These are phyloP conservation scores for Vickermania ingenoplastis DNA, from an alignment of 208 protist genomes.

Conservation along the genomic window DNA sequence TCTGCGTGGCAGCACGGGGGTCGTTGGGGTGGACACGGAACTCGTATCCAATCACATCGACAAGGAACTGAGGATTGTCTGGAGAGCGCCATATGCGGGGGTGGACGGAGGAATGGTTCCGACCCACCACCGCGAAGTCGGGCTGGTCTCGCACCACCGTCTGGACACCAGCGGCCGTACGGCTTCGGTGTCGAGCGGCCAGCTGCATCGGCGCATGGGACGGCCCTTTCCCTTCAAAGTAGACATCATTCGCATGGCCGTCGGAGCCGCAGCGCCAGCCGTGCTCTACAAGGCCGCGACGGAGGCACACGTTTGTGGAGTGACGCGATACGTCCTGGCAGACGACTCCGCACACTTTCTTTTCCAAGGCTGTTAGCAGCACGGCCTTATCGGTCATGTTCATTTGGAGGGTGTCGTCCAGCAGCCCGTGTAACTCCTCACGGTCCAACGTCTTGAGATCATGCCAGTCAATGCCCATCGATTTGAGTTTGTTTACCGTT, in stretches of 20 bases:
- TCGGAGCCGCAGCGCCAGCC: constrained; percentile 79
- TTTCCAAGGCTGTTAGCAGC: constrained; percentile 48
- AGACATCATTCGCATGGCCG: constrained; percentile 82
- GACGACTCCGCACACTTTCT: constrained; percentile 81
- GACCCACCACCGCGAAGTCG: constrained; percentile 70
- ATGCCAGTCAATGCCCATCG: constrained; percentile 76
- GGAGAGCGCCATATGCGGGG: constrained; percentile 74
- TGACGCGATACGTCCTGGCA: constrained; percentile 33
- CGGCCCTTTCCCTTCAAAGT: constrained; percentile 81
- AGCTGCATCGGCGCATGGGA: constrained; percentile 53
- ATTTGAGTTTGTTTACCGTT: constrained; percentile 36
- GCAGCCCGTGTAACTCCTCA: constrained; percentile 48
- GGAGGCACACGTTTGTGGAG: constrained; percentile 69
- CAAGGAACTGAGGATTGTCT: constrained; percentile 53
- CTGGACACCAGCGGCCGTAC: constrained; percentile 44
- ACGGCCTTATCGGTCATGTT: constrained; percentile 41
- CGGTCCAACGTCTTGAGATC: constrained; percentile 67
- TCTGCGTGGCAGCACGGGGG: constrained; percentile 61
- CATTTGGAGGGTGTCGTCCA: constrained; percentile 35
- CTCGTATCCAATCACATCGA: constrained; percentile 75
- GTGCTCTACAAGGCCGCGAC: constrained; percentile 39
- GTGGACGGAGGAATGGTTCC: constrained; percentile 38
- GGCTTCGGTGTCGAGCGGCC: constrained; percentile 32
- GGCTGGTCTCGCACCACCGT: constrained; percentile 61
- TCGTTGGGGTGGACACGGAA: constrained; percentile 85